phyloP scores from a whole-genome alignment of 768 basidiomycete genomes.

The Suillus brevipes region DNA sequence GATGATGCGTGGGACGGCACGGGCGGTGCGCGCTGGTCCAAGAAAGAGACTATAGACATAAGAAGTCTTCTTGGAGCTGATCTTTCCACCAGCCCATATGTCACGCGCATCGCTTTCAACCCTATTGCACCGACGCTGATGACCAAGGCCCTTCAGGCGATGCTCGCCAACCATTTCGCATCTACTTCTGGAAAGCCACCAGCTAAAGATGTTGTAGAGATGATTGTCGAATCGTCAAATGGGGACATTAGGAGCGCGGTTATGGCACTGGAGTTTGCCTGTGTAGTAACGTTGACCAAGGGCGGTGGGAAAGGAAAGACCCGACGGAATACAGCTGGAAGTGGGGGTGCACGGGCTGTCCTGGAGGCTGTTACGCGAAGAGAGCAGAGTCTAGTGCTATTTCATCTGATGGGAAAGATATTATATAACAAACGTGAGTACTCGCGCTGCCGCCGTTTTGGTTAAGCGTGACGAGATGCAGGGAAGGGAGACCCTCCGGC shows the following conservation, averaged over 20 bases:
- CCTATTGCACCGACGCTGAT: conserved; percentile 88
- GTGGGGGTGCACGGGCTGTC: conserved; percentile 33
- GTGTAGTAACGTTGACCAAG: conserved; percentile 39
- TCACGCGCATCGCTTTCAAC: conserved; percentile 84
- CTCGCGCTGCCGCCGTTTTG: not conserved
- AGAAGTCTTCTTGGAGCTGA: conserved; percentile 70
- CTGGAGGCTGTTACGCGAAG: conserved; percentile 77
- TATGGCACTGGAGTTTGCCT: conserved; percentile 91
- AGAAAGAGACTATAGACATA: conserved; percentile 60
- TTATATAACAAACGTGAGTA: conserved; percentile 90
- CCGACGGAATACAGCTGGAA: conserved; percentile 22
- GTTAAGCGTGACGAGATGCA: conserved; percentile 30
- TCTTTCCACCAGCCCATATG: conserved; percentile 68
- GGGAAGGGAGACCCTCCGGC: conserved; percentile 74
- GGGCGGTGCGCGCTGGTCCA: conserved; percentile 45
- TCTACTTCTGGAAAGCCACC: conserved; percentile 38
- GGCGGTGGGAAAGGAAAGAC: conserved; percentile 37
- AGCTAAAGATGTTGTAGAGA: conserved; percentile 67
- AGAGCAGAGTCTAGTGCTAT: conserved; percentile 85
- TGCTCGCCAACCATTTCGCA: conserved; percentile 53
- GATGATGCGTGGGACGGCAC: conserved; percentile 50
- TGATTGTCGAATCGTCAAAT: conserved; percentile 75
- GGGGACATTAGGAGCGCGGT: conserved; percentile 94
- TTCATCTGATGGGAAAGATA: conserved; percentile 92
- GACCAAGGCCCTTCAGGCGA: conserved; percentile 68